Evolutionary conservation across 2,329 filamentous ascomycete species (phyloP).

Genomic region (Exophiala alcalophila): DNA sequence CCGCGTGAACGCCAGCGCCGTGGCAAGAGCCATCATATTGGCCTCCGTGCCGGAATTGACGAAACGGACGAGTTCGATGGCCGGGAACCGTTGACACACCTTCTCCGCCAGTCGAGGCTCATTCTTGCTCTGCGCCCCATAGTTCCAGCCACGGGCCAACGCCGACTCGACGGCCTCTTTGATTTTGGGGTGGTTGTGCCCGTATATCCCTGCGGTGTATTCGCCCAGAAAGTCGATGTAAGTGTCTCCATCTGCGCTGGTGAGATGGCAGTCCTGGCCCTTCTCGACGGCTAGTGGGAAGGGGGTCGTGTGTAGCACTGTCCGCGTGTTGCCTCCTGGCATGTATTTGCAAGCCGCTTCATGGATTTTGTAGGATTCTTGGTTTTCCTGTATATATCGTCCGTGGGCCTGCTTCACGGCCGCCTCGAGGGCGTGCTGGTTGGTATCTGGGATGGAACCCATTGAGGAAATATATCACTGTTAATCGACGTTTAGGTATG

Average conservation of each 20-base stretch:
- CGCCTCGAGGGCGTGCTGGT: background rate
- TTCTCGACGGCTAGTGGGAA: conserved; percentile 36
- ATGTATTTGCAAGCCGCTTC: conserved; percentile 28
- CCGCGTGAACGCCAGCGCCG: conserved; percentile 28
- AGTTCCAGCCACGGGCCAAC: conserved; percentile 52
- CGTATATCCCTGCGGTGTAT: conserved; percentile 63
- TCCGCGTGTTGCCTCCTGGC: conserved; percentile 37
- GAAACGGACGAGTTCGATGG: conserved; percentile 55
- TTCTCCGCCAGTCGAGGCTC: conserved; percentile 53
- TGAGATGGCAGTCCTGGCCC: conserved; percentile 32
- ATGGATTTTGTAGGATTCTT: conserved; percentile 20
- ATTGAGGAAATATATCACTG: no score
- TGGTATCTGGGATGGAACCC: conserved; percentile 18
- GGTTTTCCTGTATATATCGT: conserved; percentile 14
- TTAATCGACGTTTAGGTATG: no score
- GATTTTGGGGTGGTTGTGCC: conserved; percentile 60
- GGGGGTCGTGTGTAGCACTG: conserved; percentile 33
- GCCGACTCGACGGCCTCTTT: conserved; percentile 47
- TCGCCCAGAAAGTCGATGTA: conserved; percentile 63
- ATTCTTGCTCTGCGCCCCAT: conserved; percentile 52
- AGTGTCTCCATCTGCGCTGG: conserved; percentile 34
- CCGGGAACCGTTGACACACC: conserved; percentile 54
- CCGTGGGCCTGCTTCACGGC: conserved; percentile 18
- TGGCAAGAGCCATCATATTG: conserved; percentile 58
- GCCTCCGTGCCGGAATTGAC: conserved; percentile 66